Evolutionary conservation across 208 protist genomes (phyloP).

Genomic region (Naegleria lovaniensis): DNA sequence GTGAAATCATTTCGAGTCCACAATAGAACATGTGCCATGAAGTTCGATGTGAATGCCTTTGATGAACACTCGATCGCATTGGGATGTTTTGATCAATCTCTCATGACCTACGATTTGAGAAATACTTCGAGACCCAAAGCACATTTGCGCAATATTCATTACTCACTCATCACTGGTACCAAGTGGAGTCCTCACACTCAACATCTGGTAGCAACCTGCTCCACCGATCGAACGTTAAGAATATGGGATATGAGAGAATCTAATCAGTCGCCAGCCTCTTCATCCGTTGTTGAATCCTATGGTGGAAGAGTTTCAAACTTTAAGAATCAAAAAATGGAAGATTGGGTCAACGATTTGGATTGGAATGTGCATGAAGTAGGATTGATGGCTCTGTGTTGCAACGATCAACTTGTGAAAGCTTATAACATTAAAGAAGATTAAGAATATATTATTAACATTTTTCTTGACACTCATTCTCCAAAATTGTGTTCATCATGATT

Average conservation of each 20-base stretch:
- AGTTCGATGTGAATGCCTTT: neutral
- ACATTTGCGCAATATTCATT: neutral
- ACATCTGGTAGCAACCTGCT: neutral
- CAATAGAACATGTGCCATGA: neutral
- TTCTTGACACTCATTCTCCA: too few species aligned
- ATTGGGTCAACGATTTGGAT: conserved; percentile 4
- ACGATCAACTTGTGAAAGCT: conserved; percentile 17
- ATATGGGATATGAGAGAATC: conserved; percentile 28
- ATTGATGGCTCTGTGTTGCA: conserved; percentile 22
- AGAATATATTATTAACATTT: too few species aligned
- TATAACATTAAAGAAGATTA: conserved; percentile 22
- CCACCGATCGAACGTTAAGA: conserved; percentile 14
- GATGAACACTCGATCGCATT: conserved; percentile 17
- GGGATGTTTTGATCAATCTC: neutral
- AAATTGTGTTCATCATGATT: neutral
- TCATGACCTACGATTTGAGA: conserved; percentile 21
- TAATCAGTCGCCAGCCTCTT: neutral
- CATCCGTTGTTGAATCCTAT: neutral
- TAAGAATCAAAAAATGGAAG: conserved; percentile 25
- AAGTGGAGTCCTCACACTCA: conserved; percentile 22
- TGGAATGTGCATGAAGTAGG: conserved; percentile 28
- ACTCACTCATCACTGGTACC: neutral
- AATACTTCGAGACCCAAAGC: neutral
- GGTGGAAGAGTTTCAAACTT: neutral
- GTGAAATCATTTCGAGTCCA: neutral